These are phyloP conservation scores for Calycina herbarum DNA, from an alignment of 2,329 filamentous ascomycete species.

Conservation along the genomic window DNA sequence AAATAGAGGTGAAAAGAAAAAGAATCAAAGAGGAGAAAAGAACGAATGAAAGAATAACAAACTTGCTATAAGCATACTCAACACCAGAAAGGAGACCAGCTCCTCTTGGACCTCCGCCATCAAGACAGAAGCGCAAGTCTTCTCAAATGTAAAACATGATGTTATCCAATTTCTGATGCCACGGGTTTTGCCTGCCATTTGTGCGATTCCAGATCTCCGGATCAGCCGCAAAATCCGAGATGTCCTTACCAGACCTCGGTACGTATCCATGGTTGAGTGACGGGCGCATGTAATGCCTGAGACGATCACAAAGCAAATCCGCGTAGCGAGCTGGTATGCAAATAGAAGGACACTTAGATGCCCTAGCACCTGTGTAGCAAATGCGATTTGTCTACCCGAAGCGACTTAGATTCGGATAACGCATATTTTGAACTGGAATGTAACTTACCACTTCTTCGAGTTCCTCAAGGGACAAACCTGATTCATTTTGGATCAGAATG, in stretches of 20 bases:
- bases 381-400: slow-evolving; percentile 65
- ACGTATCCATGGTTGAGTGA: neutral
- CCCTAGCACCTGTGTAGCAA: slow-evolving; percentile 78
- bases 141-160: slow-evolving; percentile 12
- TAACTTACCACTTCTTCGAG: slow-evolving; percentile 41
- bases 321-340: slow-evolving; percentile 88
- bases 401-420: neutral
- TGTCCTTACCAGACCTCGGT: neutral
- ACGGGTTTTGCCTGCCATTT: neutral
- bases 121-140: too few species aligned
- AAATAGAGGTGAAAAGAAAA: too few species aligned
- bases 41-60: too few species aligned
- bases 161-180: slow-evolving; percentile 3
- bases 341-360: slow-evolving; percentile 81
- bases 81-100: too few species aligned
- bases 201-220: neutral
- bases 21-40: too few species aligned
- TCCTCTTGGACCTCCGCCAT: too few species aligned
- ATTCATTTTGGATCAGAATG: neutral
- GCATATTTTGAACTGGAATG: slow-evolving; percentile 29
- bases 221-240: neutral
- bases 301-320: slow-evolving; percentile 77
- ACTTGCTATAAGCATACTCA: too few species aligned
- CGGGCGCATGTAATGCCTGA: slow-evolving; percentile 63
- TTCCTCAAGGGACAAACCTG: neutral